Evolutionary conservation across 441 rosid species (phyloP), one percentile per base, ranked within the genome.

Genomic region (Croton laevigatus): DNA sequence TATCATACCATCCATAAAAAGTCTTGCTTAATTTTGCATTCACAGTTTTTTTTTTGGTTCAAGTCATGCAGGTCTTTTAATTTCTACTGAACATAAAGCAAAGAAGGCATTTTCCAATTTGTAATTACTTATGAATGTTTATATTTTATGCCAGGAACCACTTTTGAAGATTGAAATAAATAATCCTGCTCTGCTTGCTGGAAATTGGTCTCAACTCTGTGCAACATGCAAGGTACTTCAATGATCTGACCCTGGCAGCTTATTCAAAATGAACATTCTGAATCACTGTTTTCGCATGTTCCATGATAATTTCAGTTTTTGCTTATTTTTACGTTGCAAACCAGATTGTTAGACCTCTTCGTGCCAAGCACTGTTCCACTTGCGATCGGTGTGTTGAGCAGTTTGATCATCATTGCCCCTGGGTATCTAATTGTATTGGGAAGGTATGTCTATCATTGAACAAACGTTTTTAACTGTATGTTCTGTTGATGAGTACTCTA

Each of bases 391-490:
- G 98, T 82, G 98, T 95, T 72, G 97, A 95, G 71, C 99, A 95
- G 73, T 95, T 95, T 76, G 99, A 95, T 76, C 99, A 95, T 82
- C 98, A 95, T 76, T 95, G 97, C 80, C 99, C 99, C 48, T 95
- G 97, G 99, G 97, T 93, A 48, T 93, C 99, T 75, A 95, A 95
- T 81, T 95, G 99, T 81, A 87, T 95, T 68, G 98, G 99, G 82
- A 95, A 93, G 95, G 99, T 95, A 76, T 36, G 76, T 76, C 65
- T 44, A 57, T 14, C 19, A 44, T 57, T 46, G 16, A 22, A 13
- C 40, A 46, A 10, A 10, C 42, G 46, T 46, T 58, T 67, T 66
- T 37, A 37, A 44, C 52, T 14, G 54, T 8, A 9, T 40, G 32
- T 60, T n/a, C 60, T 40, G 44, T 19, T 13, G 27, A 14, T 40